A percentile compares a stretch with the other conserved stretches of the same genome.
Evolutionary conservation across 805 yeast species (phyloP).

Genomic region (Nakazawaea holstii): DNA sequence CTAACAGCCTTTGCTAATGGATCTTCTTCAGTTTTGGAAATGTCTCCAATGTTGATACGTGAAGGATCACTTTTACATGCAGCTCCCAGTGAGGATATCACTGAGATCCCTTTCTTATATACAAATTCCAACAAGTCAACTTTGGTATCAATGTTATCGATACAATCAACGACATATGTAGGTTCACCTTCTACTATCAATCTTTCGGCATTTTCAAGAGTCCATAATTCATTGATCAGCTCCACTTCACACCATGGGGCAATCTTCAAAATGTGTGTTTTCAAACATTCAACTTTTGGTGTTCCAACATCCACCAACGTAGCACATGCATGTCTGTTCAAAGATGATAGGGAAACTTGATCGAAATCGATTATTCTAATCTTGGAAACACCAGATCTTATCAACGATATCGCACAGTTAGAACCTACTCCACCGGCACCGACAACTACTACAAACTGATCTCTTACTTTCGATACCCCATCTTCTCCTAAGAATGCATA

Average conservation of each 20-base stretch:
- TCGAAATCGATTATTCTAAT: constrained; percentile 88
- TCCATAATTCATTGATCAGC: constrained; percentile 75
- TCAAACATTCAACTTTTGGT: constrained; percentile 79
- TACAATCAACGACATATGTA: constrained; percentile 85
- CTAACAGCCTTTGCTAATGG: constrained; percentile 86
- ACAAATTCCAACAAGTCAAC: constrained; percentile 82
- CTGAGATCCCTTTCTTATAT: constrained; percentile 51
- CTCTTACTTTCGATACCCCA: constrained; percentile 71
- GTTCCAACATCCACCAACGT: constrained; percentile 88
- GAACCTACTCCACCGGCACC: constrained; percentile 99
- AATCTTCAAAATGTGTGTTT: constrained; percentile 57
- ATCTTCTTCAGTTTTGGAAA: constrained; percentile 88
- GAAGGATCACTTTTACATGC: constrained; percentile 96
- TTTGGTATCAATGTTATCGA: constrained; percentile 95
- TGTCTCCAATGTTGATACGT: constrained; percentile 82
- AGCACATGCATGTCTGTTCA: constrained; percentile 94
- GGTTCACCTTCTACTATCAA: constrained; percentile 56
- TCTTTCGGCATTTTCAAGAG: constrained; percentile 54
- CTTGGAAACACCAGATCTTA: constrained; percentile 82
- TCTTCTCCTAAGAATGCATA: constrained; percentile 86
- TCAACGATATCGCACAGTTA: constrained; percentile 88
- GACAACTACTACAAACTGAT: constrained; percentile 66
- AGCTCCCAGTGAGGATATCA: constrained; percentile 94
- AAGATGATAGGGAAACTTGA: constrained; percentile 87
- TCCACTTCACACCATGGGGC: constrained; percentile 96